A percentile compares a stretch with the other conserved stretches of the same genome.
These are phyloP conservation scores for Ustilago xerochloae DNA, from an alignment of 1,284 basidiomycete genomes.

Conservation along the genomic window DNA sequence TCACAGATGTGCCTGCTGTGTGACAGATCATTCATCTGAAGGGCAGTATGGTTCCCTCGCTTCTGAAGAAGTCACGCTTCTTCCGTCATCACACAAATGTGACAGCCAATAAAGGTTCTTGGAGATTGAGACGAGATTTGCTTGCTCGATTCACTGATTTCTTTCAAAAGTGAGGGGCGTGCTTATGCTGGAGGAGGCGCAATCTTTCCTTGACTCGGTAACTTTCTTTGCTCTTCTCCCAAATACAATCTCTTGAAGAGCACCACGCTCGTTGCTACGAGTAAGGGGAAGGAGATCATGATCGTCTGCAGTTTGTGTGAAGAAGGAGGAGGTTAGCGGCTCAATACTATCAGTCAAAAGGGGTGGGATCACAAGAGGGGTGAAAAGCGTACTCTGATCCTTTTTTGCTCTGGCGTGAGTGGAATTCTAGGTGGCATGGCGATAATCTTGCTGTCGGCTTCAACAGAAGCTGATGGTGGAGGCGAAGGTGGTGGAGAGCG, in stretches of 20 bases:
- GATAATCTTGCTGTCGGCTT: background rate
- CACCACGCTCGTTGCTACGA: slow-evolving; percentile 50
- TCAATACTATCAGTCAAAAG: background rate
- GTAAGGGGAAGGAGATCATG: slow-evolving; percentile 43
- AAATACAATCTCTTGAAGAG: slow-evolving; percentile 62
- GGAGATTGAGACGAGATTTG: too few relatives aligned
- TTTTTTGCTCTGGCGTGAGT: slow-evolving; percentile 42
- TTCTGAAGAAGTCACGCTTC: too few relatives aligned
- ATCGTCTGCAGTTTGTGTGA: slow-evolving; percentile 27
- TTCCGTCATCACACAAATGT: too few relatives aligned
- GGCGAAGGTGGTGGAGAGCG: background rate
- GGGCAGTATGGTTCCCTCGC: too few relatives aligned
- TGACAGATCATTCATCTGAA: too few relatives aligned
- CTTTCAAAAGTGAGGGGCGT: too few relatives aligned
- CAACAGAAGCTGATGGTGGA: background rate
- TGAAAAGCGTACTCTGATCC: slow-evolving; percentile 36
- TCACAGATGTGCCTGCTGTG: too few relatives aligned
- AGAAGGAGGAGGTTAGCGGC: background rate
- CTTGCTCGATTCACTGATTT: background rate
- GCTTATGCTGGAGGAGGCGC: slow-evolving; percentile 30
- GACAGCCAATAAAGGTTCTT: too few relatives aligned
- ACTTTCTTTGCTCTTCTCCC: slow-evolving; percentile 57
- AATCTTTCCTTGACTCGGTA: slow-evolving; percentile 45
- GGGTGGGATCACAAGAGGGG: background rate
- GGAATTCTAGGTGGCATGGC: slow-evolving; percentile 34